Base-by-base conservation (phyloP, 768 basidiomycete genomes). In the Lactarius deliciosus region DNA sequence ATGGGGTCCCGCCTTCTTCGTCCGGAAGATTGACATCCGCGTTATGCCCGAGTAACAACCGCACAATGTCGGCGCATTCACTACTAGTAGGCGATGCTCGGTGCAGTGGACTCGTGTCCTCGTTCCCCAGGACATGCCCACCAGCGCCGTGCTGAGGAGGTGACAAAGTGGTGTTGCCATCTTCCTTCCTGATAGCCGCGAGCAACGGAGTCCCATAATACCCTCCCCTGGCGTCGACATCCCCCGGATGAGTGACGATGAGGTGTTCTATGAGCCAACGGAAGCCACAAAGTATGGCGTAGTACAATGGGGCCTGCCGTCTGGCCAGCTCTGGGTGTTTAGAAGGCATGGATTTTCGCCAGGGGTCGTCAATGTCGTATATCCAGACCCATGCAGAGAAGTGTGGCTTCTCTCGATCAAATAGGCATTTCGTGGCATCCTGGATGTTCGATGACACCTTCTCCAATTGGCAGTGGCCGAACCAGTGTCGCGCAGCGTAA, bases 401-500 rank as follows among this genome's bases (percentile, higher is more conserved):
- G 28, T 43, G 43, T 7, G 20, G 18, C 18, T 32, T 32, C 30
- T 34, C n/a, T 18, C 25, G 28, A 16, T 60, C 11, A 3, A 60
- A 60, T 9, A 60, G 59, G n/a, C 18, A 20, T 22, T n/a, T 22
- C 43, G 25, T n/a, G 11, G 30, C 5, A 43, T 34, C 43, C 38
- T 13, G 1, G n/a, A 45, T 18, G 30, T 10, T 4, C 30, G 43
- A n/a, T 20, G 18, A 20, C 20, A 34, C 43, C 1, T 34, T 32
- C 10, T 13, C 45, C 13, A 47, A 47, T 11, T 13, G 20, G 20
- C 30, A 13, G 16, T 60, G 59, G 22, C 32, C n/a, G 30, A 34
- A 13, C 59, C 59, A 60, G 18, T 60, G 20, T n/a, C 22, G 30
- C 3, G 59, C 43, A 34, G 59, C 59, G 8, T 60, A 60, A 20